Evolutionary conservation across 2,329 filamentous ascomycete species (phyloP), one percentile per base, ranked within the genome.

Genomic region (Paraphoma chrysanthemicola): DNA sequence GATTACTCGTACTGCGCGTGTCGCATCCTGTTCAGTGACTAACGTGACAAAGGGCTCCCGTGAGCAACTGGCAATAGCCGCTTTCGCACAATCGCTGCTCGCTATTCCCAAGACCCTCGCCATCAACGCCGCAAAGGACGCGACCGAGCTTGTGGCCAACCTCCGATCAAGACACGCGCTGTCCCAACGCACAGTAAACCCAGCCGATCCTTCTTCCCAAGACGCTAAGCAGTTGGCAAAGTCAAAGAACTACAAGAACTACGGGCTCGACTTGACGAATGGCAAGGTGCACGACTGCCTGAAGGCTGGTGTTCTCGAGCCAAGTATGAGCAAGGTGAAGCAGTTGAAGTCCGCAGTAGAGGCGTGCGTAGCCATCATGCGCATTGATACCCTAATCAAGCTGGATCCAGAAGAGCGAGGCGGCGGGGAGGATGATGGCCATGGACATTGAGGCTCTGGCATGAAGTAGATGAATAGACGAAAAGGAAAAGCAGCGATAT

Each of bases 201-300:
- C 97, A 64, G 91, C 93, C 67, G 88, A 85, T 50, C 75, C 79
- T 14, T 68, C 73, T 6, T 74, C 76, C 30, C 91, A 94, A 78
- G 90, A 96, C 71, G 92, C 95, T 78, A 97, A 96, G 85, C 88
- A 88, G 51, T 85, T 95, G 56, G 92, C 93, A 47, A 92, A 92
- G 79, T 95, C 94, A 82, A 97, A 97, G 88, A 91, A 91, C 70
- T 99, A 98, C 85, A 95, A 94, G 82, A 99, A 99, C 85, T 99
- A 99, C 78, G 95, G 95, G 48, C 83, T 99, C 56, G 96, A 99
- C 78, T 83, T 99, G 70, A 84, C 84, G 54, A 93, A 91, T 77
- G 95, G 95, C 67, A 94, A 92, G 77, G 92, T 98, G 56, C 89
- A 93, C 53, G 95, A 99, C 78, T 89, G 92, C 81, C 83, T 99